A percentile compares a stretch with the other conserved stretches of the same genome.
These are phyloP conservation scores for Macrotyloma uniflorum DNA, from an alignment of 306 rosid species.

Conservation along the genomic window DNA sequence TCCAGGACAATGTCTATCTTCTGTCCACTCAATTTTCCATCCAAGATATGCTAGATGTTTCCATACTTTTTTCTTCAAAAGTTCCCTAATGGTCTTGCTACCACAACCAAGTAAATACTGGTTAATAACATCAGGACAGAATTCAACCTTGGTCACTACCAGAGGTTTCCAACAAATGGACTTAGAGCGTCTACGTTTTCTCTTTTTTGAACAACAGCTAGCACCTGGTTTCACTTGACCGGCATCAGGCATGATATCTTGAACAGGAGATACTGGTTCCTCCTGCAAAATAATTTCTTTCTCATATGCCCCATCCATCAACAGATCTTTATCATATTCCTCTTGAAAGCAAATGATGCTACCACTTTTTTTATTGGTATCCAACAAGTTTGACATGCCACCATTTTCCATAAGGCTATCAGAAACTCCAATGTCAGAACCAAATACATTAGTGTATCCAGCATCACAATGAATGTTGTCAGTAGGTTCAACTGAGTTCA, in stretches of 20 bases:
- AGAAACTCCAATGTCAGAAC: conserved; percentile 12
- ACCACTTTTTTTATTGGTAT: conserved; percentile 24
- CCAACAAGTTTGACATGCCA: conserved; percentile 8
- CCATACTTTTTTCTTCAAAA: conserved; percentile 34
- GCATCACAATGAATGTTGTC: conserved; percentile 32
- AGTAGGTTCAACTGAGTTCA: conserved; percentile 37
- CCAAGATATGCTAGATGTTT: conserved; percentile 69
- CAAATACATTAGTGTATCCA: conserved; percentile 9
- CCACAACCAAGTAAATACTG: conserved; percentile 35
- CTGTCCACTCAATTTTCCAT: conserved; percentile 62
- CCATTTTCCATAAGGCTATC: conserved; percentile 22
- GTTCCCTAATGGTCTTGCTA: conserved; percentile 36
- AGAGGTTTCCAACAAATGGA: conserved; percentile 45
- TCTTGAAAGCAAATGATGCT: conserved; percentile 8
- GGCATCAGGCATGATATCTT: conserved; percentile 9
- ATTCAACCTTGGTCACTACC: conserved; percentile 41
- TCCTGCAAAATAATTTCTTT: conserved; percentile 32
- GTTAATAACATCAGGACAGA: conserved; percentile 50
- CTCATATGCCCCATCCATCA: conserved; percentile 26
- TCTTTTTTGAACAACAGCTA: not conserved
- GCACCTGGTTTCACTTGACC: not conserved
- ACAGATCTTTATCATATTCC: conserved; percentile 25
- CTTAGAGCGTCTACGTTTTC: not conserved
- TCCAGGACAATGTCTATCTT: not conserved
- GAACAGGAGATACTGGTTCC: conserved; percentile 21